phyloP scores from a whole-genome alignment of 495 filamentous ascomycete genomes.

The Xylaria castorea region DNA sequence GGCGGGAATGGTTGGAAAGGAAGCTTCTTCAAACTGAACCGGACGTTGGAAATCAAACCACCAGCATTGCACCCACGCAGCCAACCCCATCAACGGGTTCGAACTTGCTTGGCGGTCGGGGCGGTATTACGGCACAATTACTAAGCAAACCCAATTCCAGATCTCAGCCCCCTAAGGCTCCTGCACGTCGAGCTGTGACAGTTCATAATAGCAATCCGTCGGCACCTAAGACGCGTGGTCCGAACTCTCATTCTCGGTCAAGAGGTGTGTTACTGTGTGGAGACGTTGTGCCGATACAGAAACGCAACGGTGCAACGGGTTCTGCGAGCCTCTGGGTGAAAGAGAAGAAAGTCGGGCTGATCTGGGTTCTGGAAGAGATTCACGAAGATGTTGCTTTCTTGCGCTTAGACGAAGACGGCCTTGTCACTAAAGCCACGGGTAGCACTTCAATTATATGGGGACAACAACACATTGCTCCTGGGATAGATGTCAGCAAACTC shows the following conservation, averaged over 20 bases:
- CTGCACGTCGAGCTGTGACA: slow-evolving; percentile 67
- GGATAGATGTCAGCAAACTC: slow-evolving; percentile 74
- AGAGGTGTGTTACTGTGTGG: slow-evolving; percentile 93
- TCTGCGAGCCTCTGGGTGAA: slow-evolving; percentile 98
- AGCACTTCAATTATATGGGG: slow-evolving; percentile 82
- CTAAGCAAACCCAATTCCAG: slow-evolving; percentile 88
- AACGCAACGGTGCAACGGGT: slow-evolving; percentile 88
- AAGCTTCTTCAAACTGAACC: slow-evolving; percentile 70
- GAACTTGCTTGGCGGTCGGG: slow-evolving; percentile 66
- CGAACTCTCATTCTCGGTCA: slow-evolving; percentile 69
- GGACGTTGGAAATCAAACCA: slow-evolving; percentile 49
- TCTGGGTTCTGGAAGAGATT: slow-evolving; percentile 98
- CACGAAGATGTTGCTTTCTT: slow-evolving; percentile 87
- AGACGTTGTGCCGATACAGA: slow-evolving; percentile 95
- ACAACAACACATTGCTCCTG: slow-evolving; percentile 64
- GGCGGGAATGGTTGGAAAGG: slow-evolving; percentile 86
- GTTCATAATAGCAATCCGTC: slow-evolving; percentile 77
- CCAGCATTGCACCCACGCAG: slow-evolving; percentile 50
- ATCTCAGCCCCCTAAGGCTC: slow-evolving; percentile 49
- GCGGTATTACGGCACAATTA: slow-evolving; percentile 83
- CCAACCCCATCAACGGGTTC: slow-evolving; percentile 52
- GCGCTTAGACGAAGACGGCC: slow-evolving; percentile 73
- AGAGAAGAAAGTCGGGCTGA: slow-evolving; percentile 90
- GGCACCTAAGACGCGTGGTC: slow-evolving; percentile 55
- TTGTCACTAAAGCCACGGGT: slow-evolving; percentile 70